Conservation (phyloP, 805 yeast genomes). For the Suhomyces sp. region DNA sequence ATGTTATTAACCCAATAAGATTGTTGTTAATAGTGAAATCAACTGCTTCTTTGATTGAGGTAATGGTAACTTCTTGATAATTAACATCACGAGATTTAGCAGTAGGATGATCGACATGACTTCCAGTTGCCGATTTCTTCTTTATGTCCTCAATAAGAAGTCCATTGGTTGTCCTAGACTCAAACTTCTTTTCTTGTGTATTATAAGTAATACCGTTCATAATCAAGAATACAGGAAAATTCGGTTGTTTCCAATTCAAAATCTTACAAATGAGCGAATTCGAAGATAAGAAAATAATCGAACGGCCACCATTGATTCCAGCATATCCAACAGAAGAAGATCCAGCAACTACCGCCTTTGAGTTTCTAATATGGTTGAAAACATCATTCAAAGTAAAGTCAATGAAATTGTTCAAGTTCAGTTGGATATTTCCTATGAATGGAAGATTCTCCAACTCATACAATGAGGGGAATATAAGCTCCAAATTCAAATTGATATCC, state of each 20-base stretch:
- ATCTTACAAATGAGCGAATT: constrained; percentile 91
- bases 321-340: constrained; percentile 12
- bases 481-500: constrained; percentile 66
- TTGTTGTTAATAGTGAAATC: constrained; percentile 80
- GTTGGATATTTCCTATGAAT: constrained; percentile 40
- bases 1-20: constrained; percentile 78
- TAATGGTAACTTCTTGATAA: constrained; percentile 46
- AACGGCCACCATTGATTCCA: constrained; percentile 49
- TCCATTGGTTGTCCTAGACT: constrained; percentile 42
- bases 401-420: constrained; percentile 68
- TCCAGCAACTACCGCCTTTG: constrained; percentile 12
- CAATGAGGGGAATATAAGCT: constrained; percentile 72
- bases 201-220: constrained; percentile 62
- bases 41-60: constrained; percentile 80
- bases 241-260: constrained; percentile 97
- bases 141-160: constrained; percentile 27
- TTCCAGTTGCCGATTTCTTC: constrained; percentile 28
- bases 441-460: constrained; percentile 40
- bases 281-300: constrained; percentile 80
- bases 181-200: constrained; percentile 26
- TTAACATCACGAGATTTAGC: constrained; percentile 23
- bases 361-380: constrained; percentile 69
- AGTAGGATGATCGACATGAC: constrained; percentile 34
- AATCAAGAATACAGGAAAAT: constrained; percentile 88
- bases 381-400: constrained; percentile 70